phyloP scores from a whole-genome alignment of 2,329 filamentous ascomycete genomes.

The Stemphylium vesicarium region DNA sequence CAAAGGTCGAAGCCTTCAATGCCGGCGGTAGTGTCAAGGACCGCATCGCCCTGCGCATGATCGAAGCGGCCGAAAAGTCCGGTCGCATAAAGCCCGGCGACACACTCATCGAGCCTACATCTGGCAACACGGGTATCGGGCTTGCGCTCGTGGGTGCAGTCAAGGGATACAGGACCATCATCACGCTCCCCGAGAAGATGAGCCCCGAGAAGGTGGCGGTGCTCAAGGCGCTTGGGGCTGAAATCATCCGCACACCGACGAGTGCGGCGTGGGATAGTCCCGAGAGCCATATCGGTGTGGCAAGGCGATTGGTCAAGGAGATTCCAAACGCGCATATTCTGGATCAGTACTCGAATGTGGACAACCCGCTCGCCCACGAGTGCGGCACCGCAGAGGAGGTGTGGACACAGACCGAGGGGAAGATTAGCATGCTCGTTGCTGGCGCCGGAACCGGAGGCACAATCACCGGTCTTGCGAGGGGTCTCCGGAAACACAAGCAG shows the following conservation, averaged over 20 bases:
- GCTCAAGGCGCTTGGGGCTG: slow-evolving; percentile 88
- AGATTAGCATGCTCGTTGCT: slow-evolving; percentile 82
- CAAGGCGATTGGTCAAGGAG: slow-evolving; percentile 87
- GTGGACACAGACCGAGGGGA: slow-evolving; percentile 86
- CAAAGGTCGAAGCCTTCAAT: slow-evolving; percentile 92
- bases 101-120: slow-evolving; percentile 96
- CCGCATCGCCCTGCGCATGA: slow-evolving; percentile 94
- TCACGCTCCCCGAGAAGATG: slow-evolving; percentile 99
- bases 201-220: slow-evolving; percentile 97
- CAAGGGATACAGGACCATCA: slow-evolving; percentile 98
- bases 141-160: slow-evolving; percentile 92
- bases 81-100: slow-evolving; percentile 97
- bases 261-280: slow-evolving; percentile 94
- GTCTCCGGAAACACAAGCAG: slow-evolving; percentile 84
- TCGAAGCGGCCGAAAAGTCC: slow-evolving; percentile 89
- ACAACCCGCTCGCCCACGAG: slow-evolving; percentile 95
- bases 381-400: slow-evolving; percentile 95
- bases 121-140: slow-evolving; percentile 97
- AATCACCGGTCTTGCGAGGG: slow-evolving; percentile 85
- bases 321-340: slow-evolving; percentile 96
- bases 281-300: slow-evolving; percentile 96
- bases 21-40: slow-evolving; percentile 94
- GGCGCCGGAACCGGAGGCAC: slow-evolving; percentile 96
- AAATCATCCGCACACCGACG: slow-evolving; percentile 96
- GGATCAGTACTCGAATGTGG: slow-evolving; percentile 90